Conservation (phyloP, 164 flowering plant genomes). For the Annona cherimola region DNA sequence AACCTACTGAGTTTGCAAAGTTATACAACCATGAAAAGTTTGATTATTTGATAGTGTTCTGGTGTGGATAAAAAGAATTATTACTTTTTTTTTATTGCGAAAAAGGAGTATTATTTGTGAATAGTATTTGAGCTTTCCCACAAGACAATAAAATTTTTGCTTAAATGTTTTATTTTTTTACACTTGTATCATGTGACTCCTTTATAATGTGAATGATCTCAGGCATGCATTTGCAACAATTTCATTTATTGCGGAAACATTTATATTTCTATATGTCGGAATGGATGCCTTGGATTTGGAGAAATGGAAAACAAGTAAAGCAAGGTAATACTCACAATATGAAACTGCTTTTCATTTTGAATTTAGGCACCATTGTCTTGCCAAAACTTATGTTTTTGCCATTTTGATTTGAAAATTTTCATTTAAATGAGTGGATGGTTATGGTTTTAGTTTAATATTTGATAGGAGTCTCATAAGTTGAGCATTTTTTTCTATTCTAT, state of each 20-base stretch:
- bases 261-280: constrained; percentile 83
- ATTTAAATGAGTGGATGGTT: background rate
- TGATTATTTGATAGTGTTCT: too few species aligned
- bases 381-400: background rate
- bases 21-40: too few species aligned
- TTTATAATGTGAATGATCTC: constrained; percentile 5
- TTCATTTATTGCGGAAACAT: constrained; percentile 77
- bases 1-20: too few species aligned
- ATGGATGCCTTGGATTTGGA: constrained; percentile 95
- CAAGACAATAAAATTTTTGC: background rate
- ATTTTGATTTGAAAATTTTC: background rate
- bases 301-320: constrained; percentile 44
- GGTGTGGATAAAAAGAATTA: too few species aligned
- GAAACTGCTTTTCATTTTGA: background rate
- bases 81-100: too few species aligned
- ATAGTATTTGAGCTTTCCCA: too few species aligned
- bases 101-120: too few species aligned
- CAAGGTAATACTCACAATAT: constrained; percentile 6
- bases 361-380: background rate
- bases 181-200: background rate
- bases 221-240: constrained; percentile 91
- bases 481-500: background rate
- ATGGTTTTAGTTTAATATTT: background rate
- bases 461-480: background rate
- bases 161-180: too few species aligned